phyloP scores from a whole-genome alignment of 257 asterid species.

The Solanum arcanum region DNA sequence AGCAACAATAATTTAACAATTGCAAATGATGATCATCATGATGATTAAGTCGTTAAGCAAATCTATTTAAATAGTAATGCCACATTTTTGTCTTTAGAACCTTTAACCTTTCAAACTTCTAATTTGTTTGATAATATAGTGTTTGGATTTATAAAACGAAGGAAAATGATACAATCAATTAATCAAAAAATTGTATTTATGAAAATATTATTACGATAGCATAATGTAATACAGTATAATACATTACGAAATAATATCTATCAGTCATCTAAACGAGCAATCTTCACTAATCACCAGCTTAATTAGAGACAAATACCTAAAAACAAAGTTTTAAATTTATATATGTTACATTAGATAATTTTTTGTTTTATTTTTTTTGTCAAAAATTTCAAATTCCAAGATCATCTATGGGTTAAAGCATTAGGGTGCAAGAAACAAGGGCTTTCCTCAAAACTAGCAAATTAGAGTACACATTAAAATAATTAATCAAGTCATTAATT shows the following conservation, averaged over 20 bases:
- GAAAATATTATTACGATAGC: neutral
- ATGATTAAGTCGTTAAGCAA: neutral
- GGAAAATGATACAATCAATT: neutral
- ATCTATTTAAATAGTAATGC: neutral
- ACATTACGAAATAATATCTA: neutral
- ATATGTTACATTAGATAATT: neutral
- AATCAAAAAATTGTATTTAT: neutral
- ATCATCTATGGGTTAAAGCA: conserved; percentile 13
- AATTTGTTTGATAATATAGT: neutral
- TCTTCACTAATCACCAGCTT: neutral
- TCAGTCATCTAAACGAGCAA: neutral
- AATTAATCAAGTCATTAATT: conserved; percentile 14
- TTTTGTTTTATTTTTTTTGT: neutral
- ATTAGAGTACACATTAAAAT: neutral
- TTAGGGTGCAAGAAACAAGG: conserved; percentile 14
- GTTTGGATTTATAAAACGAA: neutral
- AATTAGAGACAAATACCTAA: neutral
- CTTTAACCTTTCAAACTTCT: neutral
- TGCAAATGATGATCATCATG: neutral
- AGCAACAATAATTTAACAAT: neutral
- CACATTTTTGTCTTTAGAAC: neutral
- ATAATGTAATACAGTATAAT: neutral
- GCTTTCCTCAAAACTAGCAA: conserved; percentile 35
- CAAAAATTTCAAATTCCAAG: conserved; percentile 4
- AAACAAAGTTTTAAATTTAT: neutral